These are phyloP conservation scores for Geosmithia putterillii DNA, from an alignment of 2,329 filamentous ascomycete species.

Conservation along the genomic window DNA sequence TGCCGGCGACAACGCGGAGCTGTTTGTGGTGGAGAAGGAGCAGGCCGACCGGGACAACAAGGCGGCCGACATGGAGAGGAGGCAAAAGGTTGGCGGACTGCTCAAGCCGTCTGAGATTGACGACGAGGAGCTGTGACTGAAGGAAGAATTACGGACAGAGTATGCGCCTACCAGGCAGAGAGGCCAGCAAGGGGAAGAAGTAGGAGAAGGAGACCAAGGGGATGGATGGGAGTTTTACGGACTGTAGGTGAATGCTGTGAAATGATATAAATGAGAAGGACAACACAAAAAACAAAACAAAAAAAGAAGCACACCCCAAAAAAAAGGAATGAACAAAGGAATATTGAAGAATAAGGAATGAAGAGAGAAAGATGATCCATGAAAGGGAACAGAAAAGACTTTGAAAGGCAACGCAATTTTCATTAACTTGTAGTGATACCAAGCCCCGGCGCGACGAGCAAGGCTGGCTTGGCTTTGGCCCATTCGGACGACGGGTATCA, in stretches of 20 bases:
- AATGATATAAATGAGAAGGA: neutral
- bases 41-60: slow-evolving; percentile 78
- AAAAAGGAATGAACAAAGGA: no score
- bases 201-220: slow-evolving; percentile 7
- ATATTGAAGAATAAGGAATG: no score
- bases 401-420: no score
- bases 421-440: no score
- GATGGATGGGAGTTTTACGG: slow-evolving; percentile 55
- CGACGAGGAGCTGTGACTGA: slow-evolving; percentile 81
- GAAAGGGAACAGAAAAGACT: no score
- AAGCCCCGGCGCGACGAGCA: no score
- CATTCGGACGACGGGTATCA: no score
- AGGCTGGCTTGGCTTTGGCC: no score
- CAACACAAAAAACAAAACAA: slow-evolving; percentile 1
- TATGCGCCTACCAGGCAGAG: slow-evolving; percentile 27
- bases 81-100: slow-evolving; percentile 89
- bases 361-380: no score
- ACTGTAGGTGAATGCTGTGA: slow-evolving; percentile 21
- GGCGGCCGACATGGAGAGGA: slow-evolving; percentile 78
- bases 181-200: neutral
- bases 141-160: slow-evolving; percentile 53
- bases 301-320: no score
- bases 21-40: slow-evolving; percentile 91
- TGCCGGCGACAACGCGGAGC: slow-evolving; percentile 84
- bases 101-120: slow-evolving; percentile 96